A percentile compares a stretch with the other conserved stretches of the same genome.
Evolutionary conservation across 202 grass and related monocot genomes (phyloP).

Genomic region (Schoenoplectus tabernaemontani): DNA sequence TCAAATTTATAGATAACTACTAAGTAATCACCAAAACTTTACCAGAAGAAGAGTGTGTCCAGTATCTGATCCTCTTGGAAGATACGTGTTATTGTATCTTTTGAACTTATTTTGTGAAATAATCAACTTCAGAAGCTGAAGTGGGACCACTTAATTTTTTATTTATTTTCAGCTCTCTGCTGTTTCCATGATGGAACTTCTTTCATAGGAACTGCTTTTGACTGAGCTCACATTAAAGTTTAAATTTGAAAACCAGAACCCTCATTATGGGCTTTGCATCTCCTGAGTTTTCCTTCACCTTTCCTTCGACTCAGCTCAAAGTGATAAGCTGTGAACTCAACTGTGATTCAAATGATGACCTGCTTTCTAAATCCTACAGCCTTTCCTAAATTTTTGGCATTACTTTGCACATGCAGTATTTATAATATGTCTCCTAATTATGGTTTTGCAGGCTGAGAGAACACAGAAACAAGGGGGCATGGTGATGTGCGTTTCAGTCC

Average conservation of each 20-base stretch:
- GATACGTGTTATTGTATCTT: background rate
- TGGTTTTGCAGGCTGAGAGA: constrained; percentile 78
- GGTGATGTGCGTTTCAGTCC: constrained; percentile 93
- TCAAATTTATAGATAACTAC: background rate
- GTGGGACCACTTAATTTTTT: background rate
- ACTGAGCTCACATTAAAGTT: background rate
- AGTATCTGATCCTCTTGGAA: background rate
- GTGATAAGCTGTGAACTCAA: background rate
- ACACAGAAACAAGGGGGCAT: constrained; percentile 82
- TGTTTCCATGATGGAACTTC: background rate
- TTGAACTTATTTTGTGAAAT: background rate
- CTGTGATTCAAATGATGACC: constrained; percentile 5
- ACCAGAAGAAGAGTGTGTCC: background rate
- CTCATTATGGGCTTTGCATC: background rate
- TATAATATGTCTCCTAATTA: constrained; percentile 8
- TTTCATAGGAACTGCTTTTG: background rate
- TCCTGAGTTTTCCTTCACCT: background rate
- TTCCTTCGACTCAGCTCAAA: background rate
- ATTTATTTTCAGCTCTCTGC: background rate
- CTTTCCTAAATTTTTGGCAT: background rate
- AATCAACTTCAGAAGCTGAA: background rate
- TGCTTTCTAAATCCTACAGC: background rate
- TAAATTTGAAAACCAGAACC: background rate
- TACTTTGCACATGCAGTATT: background rate
- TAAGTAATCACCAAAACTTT: background rate